phyloP scores from a whole-genome alignment of 306 rosid species.

The Lathyrus oleraceus region DNA sequence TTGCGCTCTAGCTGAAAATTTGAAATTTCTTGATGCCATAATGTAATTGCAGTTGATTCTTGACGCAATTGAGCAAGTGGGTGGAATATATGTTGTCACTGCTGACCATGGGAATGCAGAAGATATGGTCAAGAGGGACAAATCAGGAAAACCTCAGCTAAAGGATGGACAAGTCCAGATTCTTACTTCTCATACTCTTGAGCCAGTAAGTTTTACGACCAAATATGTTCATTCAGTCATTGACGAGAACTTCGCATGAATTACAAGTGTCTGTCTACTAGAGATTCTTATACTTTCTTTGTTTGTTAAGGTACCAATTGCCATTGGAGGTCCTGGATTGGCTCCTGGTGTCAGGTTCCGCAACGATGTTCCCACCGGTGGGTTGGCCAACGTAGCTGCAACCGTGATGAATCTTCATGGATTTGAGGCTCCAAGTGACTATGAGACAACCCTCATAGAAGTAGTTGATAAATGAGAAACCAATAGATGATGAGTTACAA shows the following conservation, averaged over 20 bases:
- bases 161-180: slow-evolving; percentile 86
- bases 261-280: no score
- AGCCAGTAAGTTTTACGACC: slow-evolving; percentile 69
- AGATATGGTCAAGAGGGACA: slow-evolving; percentile 96
- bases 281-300: background rate
- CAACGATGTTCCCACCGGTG: slow-evolving; percentile 72
- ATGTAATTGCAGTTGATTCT: slow-evolving; percentile 70
- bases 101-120: slow-evolving; percentile 99
- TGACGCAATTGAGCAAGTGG: slow-evolving; percentile 88
- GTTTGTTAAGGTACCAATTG: slow-evolving; percentile 77
- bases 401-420: slow-evolving; percentile 98
- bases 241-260: slow-evolving; percentile 13
- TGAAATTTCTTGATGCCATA: background rate
- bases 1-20: background rate
- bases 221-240: background rate
- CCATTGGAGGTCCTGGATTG: slow-evolving; percentile 97
- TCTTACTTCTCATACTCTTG: slow-evolving; percentile 93
- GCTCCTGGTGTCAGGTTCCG: slow-evolving; percentile 70
- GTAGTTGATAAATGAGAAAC: slow-evolving; percentile 53
- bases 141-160: slow-evolving; percentile 74
- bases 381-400: slow-evolving; percentile 94
- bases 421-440: slow-evolving; percentile 87
- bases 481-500: background rate
- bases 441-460: slow-evolving; percentile 80
- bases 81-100: slow-evolving; percentile 95